phyloP scores from a whole-genome alignment of 139 green algal species.

The Coelastrella sp. region DNA sequence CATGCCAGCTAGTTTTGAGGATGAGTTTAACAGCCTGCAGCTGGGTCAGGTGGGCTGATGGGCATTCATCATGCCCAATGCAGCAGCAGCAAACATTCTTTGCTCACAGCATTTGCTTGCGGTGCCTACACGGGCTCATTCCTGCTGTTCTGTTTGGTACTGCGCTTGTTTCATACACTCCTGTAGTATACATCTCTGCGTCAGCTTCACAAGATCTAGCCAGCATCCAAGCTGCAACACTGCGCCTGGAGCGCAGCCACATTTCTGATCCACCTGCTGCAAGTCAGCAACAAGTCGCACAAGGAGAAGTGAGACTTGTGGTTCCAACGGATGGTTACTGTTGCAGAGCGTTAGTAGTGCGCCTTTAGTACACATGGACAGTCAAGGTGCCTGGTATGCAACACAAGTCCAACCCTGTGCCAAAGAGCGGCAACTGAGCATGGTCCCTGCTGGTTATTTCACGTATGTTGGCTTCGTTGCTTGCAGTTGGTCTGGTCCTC shows the following conservation, averaged over 20 bases:
- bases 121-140: too few relatives aligned
- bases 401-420: too few relatives aligned
- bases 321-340: too few relatives aligned
- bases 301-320: not conserved
- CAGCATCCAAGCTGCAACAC: slow-evolving; percentile 26
- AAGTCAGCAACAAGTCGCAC: too few relatives aligned
- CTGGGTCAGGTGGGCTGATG: slow-evolving; percentile 33
- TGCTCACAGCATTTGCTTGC: not conserved
- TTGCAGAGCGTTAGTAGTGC: too few relatives aligned
- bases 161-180: not conserved
- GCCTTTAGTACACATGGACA: too few relatives aligned
- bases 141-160: not conserved
- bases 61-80: not conserved
- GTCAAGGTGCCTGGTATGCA: too few relatives aligned
- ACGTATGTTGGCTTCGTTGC: too few relatives aligned
- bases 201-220: slow-evolving; percentile 29
- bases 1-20: not conserved
- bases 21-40: slow-evolving; percentile 33
- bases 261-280: slow-evolving; percentile 15
- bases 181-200: slow-evolving; percentile 18
- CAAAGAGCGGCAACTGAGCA: too few relatives aligned
- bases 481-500: too few relatives aligned
- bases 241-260: slow-evolving; percentile 12
- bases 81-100: not conserved
- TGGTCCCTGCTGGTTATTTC: too few relatives aligned